Percentiles rank a stretch among this genome's conserved stretches.
phyloP scores from a whole-genome alignment of 371 early-diverging fungal species.

The Mortierella sp. region DNA sequence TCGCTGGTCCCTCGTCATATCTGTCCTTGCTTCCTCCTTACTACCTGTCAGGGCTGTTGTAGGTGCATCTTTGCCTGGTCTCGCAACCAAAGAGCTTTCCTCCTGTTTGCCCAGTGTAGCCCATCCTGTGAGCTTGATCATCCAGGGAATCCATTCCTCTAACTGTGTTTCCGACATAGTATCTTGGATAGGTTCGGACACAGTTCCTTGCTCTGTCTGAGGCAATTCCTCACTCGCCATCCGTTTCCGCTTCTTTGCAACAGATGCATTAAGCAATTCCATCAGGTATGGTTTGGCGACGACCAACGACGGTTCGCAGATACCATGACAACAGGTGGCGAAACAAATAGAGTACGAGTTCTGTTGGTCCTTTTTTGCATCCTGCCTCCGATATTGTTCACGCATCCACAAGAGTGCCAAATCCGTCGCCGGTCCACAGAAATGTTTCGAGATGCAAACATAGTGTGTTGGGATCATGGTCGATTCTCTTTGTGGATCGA shows the following conservation, averaged over 20 bases:
- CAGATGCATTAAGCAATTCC: conserved; percentile 18
- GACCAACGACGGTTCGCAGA: conserved; percentile 37
- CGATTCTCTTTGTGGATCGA: conserved; percentile 19
- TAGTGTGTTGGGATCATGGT: conserved; percentile 29
- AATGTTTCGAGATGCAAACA: conserved; percentile 47
- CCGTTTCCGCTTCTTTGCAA: conserved; percentile 31
- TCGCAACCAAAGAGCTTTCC: conserved; percentile 34
- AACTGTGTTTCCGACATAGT: conserved; percentile 25
- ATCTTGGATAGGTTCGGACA: no score
- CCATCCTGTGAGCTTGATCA: conserved; percentile 49
- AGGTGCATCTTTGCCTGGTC: conserved; percentile 44
- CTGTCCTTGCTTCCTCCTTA: neutral
- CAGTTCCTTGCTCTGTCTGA: neutral
- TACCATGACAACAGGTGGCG: conserved; percentile 52
- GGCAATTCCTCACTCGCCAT: no score
- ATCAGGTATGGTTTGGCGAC: conserved; percentile 24
- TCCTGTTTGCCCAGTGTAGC: conserved; percentile 47
- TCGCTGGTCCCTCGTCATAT: conserved; percentile 37
- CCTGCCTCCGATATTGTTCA: conserved; percentile 8
- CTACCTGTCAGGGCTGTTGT: neutral
- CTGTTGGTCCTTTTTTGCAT: neutral
- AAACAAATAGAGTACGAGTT: conserved; percentile 47
- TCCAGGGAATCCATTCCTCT: conserved; percentile 45
- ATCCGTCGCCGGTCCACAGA: conserved; percentile 48
- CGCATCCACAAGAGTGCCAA: conserved; percentile 36